phyloP scores from a whole-genome alignment of 2,329 filamentous ascomycete species.

The Trichoderma hamatum region DNA sequence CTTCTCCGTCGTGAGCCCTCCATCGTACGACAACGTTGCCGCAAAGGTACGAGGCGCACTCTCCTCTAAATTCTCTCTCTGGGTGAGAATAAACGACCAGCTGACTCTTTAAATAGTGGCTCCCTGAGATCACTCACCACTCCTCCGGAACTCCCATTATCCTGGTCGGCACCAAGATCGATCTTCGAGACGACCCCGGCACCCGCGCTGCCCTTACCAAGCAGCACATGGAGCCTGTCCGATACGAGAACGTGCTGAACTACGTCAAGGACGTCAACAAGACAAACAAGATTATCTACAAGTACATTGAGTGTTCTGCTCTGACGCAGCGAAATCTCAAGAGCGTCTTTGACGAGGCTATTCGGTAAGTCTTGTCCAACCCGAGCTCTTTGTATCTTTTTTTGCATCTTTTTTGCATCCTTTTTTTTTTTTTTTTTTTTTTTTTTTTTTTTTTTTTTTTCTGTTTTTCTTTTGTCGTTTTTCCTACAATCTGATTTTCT shows the following conservation, averaged over 20 bases:
- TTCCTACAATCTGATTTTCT: not conserved
- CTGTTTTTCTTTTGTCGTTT: not conserved
- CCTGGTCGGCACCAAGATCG: slow-evolving; percentile 94
- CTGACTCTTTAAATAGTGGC: slow-evolving; percentile 67
- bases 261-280: slow-evolving; percentile 76
- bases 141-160: slow-evolving; percentile 95
- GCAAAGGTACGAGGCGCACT: slow-evolving; percentile 71
- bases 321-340: slow-evolving; percentile 96
- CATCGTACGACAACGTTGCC: slow-evolving; percentile 98
- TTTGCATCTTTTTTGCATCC: not conserved
- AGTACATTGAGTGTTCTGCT: slow-evolving; percentile 97
- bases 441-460: not conserved
- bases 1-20: slow-evolving; percentile 96
- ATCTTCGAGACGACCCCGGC: slow-evolving; percentile 84
- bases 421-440: not conserved
- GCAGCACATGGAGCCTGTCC: slow-evolving; percentile 96
- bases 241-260: slow-evolving; percentile 86
- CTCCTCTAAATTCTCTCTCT: not conserved
- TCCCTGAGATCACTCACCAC: slow-evolving; percentile 95
- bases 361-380: slow-evolving; percentile 67
- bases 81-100: slow-evolving; percentile 22
- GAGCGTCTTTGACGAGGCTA: slow-evolving; percentile 98
- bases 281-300: slow-evolving; percentile 71
- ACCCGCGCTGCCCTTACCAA: slow-evolving; percentile 81
- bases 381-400: not conserved